Evolutionary conservation across 2,329 filamentous ascomycete species (phyloP), one percentile per base, ranked within the genome.

Genomic region (Laburnicola sp.): DNA sequence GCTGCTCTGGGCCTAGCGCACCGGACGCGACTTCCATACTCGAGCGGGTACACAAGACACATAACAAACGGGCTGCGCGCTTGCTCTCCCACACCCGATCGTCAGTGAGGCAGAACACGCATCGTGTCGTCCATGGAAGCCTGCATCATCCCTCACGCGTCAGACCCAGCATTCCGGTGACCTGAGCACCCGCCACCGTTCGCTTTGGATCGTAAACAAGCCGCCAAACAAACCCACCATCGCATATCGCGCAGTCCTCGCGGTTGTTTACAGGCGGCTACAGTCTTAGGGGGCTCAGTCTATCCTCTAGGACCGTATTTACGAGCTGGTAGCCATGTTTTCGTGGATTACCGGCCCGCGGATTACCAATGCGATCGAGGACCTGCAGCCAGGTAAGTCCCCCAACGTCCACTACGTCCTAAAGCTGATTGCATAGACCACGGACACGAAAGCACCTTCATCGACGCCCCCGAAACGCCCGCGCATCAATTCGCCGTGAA

Each of bases 401-500:
- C 1, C 16, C 16, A 16, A 16, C 16, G 16, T 16, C 16, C 16
- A 16, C 31, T 36, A 7, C 22, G n/a, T 31, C 8, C 28, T 16
- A 27, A 43, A 42, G 32, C 62, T 66, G 40, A 70, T 46, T 27
- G 10, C 21, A 8, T 37, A 71, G 69, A 71, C 56, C 60, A 60
- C 46, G 63, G 62, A 21, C 65, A 68, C 50, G 66, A 75, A 38
- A 74, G 72, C n/a, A 74, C 72, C 36, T 71, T 75, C 51, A 64
- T 80, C 51, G 83, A 86, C 36, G 74, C 80, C 5, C 84, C 83
- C 43, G 82, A 86, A 58, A 87, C 85, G 1, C 85, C 85, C 6
- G 85, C 84, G 40, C 84, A 84, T 40, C 77, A 86, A 22, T 88
- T 88, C 66, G 84, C 84, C 16, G 80, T 86, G 49, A 84, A 85